Evolutionary conservation across 2,329 filamentous ascomycete species (phyloP), one percentile per base, ranked within the genome.

Genomic region (Cytospora leucostoma): DNA sequence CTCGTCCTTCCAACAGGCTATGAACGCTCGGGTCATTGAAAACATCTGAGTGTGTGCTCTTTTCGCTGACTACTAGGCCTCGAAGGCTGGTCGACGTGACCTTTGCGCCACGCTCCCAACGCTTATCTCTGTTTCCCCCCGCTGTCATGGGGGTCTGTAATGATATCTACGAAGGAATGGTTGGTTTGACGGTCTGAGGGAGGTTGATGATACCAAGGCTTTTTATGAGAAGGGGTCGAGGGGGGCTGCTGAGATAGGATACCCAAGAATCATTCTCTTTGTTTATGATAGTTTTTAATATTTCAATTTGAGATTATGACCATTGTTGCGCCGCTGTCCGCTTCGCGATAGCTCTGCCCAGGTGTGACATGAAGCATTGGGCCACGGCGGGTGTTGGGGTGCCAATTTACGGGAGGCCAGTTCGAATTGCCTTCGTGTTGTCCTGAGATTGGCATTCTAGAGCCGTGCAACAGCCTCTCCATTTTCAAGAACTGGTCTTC

Each of bases 1-100:
- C 69, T 67, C 76, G 68, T 86, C 88, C 59, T 91, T 97, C 75
- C 88, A 94, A 77, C 84, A 86, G 70, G 92, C 92, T 38, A 85
- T 97, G 74, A 93, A 95, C 74, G 86, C 93, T 59, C 86, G 87
- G 65, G 82, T 96, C 47, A 83, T 97, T 68, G 91, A 97, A 82
- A 89, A 93, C 77, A 94, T 97, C 76, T 97, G 82, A 84, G 64
- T 61, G 61, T 27, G 27, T 27, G 27, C 27, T 27, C 27, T 27
- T 60, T 49, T n/a, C 64, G 65, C 65, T 65, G 56, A 62, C 63
- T 44, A 27, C n/a, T 47, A 21, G 4, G 37, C 49, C 38, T 49
- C 47, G 19, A 59, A 66, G 65, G 52, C 55, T 65, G 65, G 62
- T 65, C 62, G 17, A 65, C 62, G 10, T 64, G 62, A 66, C 37